phyloP scores from a whole-genome alignment of 2,329 filamentous ascomycete species.

The Hymenoscyphus fructigenus region DNA sequence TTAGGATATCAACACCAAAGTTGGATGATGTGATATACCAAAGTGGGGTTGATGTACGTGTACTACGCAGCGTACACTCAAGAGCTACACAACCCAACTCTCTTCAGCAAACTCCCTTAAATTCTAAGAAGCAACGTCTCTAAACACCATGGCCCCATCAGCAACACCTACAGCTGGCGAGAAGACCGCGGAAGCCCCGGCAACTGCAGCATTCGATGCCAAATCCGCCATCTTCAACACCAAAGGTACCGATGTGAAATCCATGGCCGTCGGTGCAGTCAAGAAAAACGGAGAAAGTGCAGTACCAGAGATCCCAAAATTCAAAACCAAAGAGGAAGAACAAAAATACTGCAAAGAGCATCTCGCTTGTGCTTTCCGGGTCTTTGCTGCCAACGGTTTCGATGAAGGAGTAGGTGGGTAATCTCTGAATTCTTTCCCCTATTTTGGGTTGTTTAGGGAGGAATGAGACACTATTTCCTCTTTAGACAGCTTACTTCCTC shows the following conservation, averaged over 20 bases:
- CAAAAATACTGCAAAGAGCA: slow-evolving; percentile 38
- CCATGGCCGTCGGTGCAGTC: slow-evolving; percentile 5
- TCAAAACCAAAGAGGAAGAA: slow-evolving; percentile 28
- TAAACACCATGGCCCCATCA: not conserved
- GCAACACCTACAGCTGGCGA: not conserved
- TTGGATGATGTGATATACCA: not conserved
- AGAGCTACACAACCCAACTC: not conserved
- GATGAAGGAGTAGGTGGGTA: slow-evolving; percentile 41
- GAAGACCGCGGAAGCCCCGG: not conserved
- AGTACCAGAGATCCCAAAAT: slow-evolving; percentile 12
- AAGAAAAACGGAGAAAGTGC: not conserved
- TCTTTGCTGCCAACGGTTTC: slow-evolving; percentile 44
- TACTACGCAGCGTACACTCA: not conserved
- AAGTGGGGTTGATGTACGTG: not conserved
- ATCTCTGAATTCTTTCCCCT: too few species aligned
- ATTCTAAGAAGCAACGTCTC: not conserved
- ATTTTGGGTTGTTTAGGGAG: too few species aligned
- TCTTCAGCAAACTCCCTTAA: not conserved
- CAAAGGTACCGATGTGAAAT: not conserved
- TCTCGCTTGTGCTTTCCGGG: slow-evolving; percentile 45
- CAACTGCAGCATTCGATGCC: slow-evolving; percentile 2
- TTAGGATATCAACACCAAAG: not conserved
- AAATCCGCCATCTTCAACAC: slow-evolving; percentile 7
- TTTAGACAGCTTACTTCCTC: too few species aligned
- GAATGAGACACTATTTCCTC: too few species aligned